Base-by-base conservation (phyloP, 371 early-diverging fungal species). In the Mortierella sp. region DNA sequence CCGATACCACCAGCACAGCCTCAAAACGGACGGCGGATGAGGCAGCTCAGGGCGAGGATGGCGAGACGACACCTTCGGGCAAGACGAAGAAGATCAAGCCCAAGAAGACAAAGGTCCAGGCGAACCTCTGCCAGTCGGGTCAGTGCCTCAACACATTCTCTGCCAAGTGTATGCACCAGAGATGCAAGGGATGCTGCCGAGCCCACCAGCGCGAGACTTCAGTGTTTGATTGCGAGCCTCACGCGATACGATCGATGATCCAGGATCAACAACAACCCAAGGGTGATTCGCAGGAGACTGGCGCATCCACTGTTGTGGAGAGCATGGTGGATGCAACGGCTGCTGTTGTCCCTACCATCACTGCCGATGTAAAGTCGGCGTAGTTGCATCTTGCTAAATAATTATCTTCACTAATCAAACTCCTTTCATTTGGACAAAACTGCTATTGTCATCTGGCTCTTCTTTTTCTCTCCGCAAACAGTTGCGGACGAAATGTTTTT, bases 161-260 rank as follows among this genome's bases (percentile, higher is more conserved):
- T 7, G 65, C 75, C 44, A 77, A 73, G 43, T 81, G 82, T 55
- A 55, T 70, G 7, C 77, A 77, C 69, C 70, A 81, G 29, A 53
- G 77, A 31, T 81, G 82, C 52, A 77, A 74, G 22, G 74, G 68
- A 10, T 81, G 82, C 45, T 81, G 82, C 69, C 71, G 82, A 8
- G 29, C 34, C 19, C 74, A 77, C 37, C 77, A 77, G 63, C 66
- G 69, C 1, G 77, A 70, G 31, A 65, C 47, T 5, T 58, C 69
- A 5, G 4, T 43, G 2, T 81, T 70, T 64, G 68, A 58, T 16
- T 81, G 82, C 26, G 82, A 61, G 1, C 22, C 67, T 1, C 82
- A 81, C 34, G 43, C 44, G 14, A 74, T 74, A 29, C 70, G 70
- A 16, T 34, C 68, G 14, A 44, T 74, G 52, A 52, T 64, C 47